Base-by-base conservation (phyloP, 1,284 basidiomycete genomes). In the Fomitopsis betulina region DNA sequence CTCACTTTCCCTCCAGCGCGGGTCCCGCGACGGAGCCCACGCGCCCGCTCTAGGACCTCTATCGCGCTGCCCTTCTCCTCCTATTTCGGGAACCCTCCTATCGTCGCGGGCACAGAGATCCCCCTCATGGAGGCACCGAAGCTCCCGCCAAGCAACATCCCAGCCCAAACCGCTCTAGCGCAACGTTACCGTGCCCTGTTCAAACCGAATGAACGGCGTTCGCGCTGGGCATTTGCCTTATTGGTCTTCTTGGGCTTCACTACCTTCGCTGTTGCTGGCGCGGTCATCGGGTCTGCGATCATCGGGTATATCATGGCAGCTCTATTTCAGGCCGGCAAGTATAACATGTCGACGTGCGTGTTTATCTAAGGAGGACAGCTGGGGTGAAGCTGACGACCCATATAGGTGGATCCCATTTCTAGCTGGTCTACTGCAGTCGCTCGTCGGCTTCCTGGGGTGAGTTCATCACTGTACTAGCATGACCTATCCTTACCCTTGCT, bases 361-460 rank as follows among this genome's bases (percentile, higher is more conserved):
- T 17, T 32, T 35, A 21, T 42, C 4, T 19, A 30, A 7, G 15
- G 9, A 9, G 4, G 13, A n/a, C 43, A 33, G 30, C 43, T 49
- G 49, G 43, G 39, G 55, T 43, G n/a, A 27, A 52, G 58, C 6
- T 40, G 40, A 43, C 54, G 58, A 27, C 49, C 54, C 55, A n/a
- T 37, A 19, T 62, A 92, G 89, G 55, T 93, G 91, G 91, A 80
- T 94, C 51, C 92, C 92, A 5, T 90, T 93, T 66, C 67, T 93
- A 30, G 84, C 89, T 75, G 89, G 84, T 7, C 69, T 89, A 32
- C 81, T 92, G 58, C 85, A 88, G 64, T 84, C 85, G 32, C 72
- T 89, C 21, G 75, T 91, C 37, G 81, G 85, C 12, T 76, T 91
- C 58, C 76, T 92, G 47, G 85, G 84, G 89, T 86, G 57, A 35